Base-by-base conservation (phyloP, 257 asterid genomes). In the Solanum stenotomum region DNA sequence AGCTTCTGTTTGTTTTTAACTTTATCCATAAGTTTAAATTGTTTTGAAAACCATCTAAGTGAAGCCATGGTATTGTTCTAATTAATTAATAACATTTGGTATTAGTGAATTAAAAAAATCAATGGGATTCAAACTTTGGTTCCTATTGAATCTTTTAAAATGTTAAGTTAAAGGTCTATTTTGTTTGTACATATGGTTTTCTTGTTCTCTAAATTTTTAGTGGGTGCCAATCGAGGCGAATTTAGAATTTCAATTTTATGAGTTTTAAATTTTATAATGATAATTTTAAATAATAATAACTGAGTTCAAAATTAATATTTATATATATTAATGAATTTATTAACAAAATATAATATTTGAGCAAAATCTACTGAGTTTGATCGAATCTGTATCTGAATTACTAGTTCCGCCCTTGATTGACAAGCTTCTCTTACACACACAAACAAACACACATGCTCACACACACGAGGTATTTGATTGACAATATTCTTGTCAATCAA, bases 401-500 rank as follows among this genome's bases (percentile, higher is more conserved):
- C 33, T 23, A 23, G 8, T 2, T 63, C 6, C 71, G 15, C 12
- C 6, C n/a, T 6, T 61, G 67, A n/a, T 11, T 25, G 44, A 82
- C 44, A 82, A 27, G 3, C 70, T 82, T 18, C 70, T 81, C 70
- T 46, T 46, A 27, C 85, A 16, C 84, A 77, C 34, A 38, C 25
- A 42, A 13, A 76, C 34, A 40, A 37, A 40, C 12, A 77, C 85
- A 78, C 63, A 78, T 78, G 63, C 67, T 29, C 68, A 46, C 27
- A 27, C 68, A 46, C 85, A 82, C 70, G 85, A 82, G 42, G 70
- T 82, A 29, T 46, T 82, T 49, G 85, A 82, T 82, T 82, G 85
- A 49, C 85, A 46, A 81, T 81, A 81, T 46, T 81, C 85, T 46
- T 46, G 68, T 16, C 31, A 49, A 49, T 49, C 70, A 82, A 29